Base-by-base conservation (phyloP, 2,329 filamentous ascomycete species). In the Karstenula rhodostoma region DNA sequence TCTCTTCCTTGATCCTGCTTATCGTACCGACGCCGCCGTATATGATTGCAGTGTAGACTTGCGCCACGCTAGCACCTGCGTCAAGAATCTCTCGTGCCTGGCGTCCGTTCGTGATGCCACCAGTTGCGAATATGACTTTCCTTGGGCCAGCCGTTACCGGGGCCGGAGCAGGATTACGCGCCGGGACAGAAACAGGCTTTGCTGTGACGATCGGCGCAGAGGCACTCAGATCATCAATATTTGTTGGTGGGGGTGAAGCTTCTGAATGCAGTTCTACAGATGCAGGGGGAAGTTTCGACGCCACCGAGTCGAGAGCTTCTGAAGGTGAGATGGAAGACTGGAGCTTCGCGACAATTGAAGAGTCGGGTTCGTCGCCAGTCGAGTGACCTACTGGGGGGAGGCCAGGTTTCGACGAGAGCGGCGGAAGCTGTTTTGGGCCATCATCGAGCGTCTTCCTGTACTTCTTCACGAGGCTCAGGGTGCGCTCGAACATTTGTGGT, bases 81-180 rank as follows among this genome's bases (percentile, higher is more conserved):
- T 96, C 91, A 51, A 98, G 83, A 7, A 94, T 87, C 79, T 91
- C 85, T 15, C 92, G 81, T 9, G 93, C 96, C 79, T 98, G 90
- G 64, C 90, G 85, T 4, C 95, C 95, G 66, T 90, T 94, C 1
- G 91, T 95, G 73, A 99, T 94, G 19, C 95, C 95, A 0, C 95
- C 95, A 0, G 93, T 95, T 0, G 94, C 94, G 74, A 98, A 98
- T 62, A 99, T 90, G 55, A 93, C 89, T 80, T 97, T 97, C 50
- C 84, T 84, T 1, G 59, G 46, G 4, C 51, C 52, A 15, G 68
- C 60, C 1, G 63, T 57, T 2, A 59, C 51, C 2, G 72, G 70
- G 13, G 73, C 73, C 9, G 72, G 71, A 8, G 70, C 69, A 7
- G 60, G 51, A 32, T 65, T 60, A 13, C 22, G 4, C 22, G 47